Evolutionary conservation across 495 filamentous ascomycete species (phyloP).

Genomic region (Xylaria cubensis): DNA sequence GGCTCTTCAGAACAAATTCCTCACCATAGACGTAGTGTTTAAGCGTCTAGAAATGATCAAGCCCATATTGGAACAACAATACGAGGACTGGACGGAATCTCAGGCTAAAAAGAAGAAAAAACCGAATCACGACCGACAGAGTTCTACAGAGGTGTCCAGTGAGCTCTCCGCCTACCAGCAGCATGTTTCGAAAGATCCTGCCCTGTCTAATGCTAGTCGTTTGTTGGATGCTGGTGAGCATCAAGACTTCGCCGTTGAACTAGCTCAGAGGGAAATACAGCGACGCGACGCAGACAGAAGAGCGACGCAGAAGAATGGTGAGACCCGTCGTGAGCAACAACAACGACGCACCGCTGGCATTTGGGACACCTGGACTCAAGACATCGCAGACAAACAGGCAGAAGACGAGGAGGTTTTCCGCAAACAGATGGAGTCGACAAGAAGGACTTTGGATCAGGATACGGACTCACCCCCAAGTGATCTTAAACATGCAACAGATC

Average conservation of each 20-base stretch:
- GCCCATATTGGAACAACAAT: slow-evolving; percentile 43
- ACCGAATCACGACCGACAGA: slow-evolving; percentile 20
- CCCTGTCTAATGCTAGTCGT: slow-evolving; percentile 49
- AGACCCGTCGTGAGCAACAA: slow-evolving; percentile 62
- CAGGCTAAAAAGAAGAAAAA: slow-evolving; percentile 28
- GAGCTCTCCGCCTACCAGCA: slow-evolving; percentile 37
- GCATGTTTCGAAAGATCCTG: slow-evolving; percentile 55
- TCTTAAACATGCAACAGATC: slow-evolving; percentile 20
- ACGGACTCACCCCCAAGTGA: slow-evolving; percentile 21
- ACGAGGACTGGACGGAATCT: slow-evolving; percentile 43
- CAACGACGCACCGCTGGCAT: slow-evolving; percentile 64
- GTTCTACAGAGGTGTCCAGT: slow-evolving; percentile 20
- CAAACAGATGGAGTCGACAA: slow-evolving; percentile 56
- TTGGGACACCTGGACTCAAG: slow-evolving; percentile 65
- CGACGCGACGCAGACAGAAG: slow-evolving; percentile 67
- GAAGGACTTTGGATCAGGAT: slow-evolving; percentile 49
- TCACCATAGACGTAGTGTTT: slow-evolving; percentile 36
- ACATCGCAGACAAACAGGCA: slow-evolving; percentile 34
- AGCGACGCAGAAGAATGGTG: slow-evolving; percentile 60
- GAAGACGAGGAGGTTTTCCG: slow-evolving; percentile 56
- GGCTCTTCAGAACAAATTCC: slow-evolving; percentile 36
- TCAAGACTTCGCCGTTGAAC: slow-evolving; percentile 75
- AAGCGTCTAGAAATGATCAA: slow-evolving; percentile 66
- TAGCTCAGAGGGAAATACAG: slow-evolving; percentile 76
- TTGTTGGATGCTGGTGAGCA: slow-evolving; percentile 73